Conservation (phyloP, 139 green algal genomes). For the Chlamydomonas incerta region DNA sequence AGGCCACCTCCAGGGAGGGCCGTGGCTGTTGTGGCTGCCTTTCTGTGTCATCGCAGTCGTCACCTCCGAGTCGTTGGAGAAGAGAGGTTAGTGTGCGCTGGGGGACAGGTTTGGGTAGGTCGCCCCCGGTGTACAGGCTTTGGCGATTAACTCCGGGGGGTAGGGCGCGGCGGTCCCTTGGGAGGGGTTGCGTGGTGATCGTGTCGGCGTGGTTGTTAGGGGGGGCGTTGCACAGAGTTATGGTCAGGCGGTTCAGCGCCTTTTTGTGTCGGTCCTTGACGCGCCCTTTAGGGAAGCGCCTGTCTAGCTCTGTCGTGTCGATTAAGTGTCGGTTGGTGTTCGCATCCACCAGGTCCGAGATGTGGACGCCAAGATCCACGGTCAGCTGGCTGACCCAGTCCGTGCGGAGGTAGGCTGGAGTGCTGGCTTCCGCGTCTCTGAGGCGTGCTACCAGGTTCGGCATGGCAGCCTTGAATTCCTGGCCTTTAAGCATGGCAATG, state of each 20-base stretch:
- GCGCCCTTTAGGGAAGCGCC: neutral
- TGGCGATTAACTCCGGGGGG: too few species aligned
- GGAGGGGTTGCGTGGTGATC: too few species aligned
- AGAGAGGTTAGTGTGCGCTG: too few species aligned
- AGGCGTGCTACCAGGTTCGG: neutral
- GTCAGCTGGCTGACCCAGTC: neutral
- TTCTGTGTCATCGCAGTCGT: too few species aligned
- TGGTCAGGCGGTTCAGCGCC: neutral
- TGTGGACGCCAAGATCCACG: neutral
- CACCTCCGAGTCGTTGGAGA: too few species aligned
- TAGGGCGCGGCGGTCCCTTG: too few species aligned
- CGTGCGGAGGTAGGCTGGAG: neutral
- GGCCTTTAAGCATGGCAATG: neutral
- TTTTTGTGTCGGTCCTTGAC: neutral
- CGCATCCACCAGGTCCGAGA: neutral
- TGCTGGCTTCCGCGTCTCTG: neutral
- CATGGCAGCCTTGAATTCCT: neutral
- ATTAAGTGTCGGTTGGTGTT: neutral
- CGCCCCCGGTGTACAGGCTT: too few species aligned
- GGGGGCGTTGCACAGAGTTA: neutral
- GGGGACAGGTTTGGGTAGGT: too few species aligned
- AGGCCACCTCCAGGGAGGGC: too few species aligned
- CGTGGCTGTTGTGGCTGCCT: too few species aligned
- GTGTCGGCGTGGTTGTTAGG: too few species aligned
- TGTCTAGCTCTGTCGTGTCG: neutral